A percentile compares a stretch with the other conserved stretches of the same genome.
These are phyloP conservation scores for Eucalyptus rudis DNA, from an alignment of 345 rosid species.

Conservation along the genomic window DNA sequence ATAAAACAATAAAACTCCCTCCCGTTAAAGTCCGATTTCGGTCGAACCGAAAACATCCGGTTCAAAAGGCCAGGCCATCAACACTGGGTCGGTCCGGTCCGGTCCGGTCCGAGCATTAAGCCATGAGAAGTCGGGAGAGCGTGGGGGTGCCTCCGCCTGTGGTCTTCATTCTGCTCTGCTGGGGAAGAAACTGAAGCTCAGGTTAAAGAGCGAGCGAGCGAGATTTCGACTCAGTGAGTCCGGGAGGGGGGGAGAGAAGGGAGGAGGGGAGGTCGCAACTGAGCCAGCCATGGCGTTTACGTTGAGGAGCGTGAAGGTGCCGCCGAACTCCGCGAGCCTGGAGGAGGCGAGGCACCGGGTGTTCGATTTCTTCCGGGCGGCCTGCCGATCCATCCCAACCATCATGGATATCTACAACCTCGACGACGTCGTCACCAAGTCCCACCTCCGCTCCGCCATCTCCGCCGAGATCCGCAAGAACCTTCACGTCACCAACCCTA, in stretches of 20 bases:
- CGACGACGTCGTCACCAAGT: slow-evolving; percentile 55
- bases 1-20: not conserved
- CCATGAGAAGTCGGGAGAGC: not conserved
- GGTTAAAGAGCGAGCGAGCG: not conserved
- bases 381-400: slow-evolving; percentile 75
- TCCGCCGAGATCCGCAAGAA: slow-evolving; percentile 82
- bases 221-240: not conserved
- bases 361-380: slow-evolving; percentile 65
- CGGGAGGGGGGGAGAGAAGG: not conserved
- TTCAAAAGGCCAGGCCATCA: not conserved
- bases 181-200: not conserved
- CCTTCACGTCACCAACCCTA: slow-evolving; percentile 61
- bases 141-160: not conserved
- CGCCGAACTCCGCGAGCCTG: slow-evolving; percentile 72
- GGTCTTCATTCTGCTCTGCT: not conserved
- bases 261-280: not conserved
- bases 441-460: slow-evolving; percentile 81
- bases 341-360: slow-evolving; percentile 74
- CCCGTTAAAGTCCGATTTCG: not conserved
- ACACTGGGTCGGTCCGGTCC: not conserved
- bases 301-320: slow-evolving; percentile 56
- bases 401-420: slow-evolving; percentile 88
- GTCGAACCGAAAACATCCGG: not conserved
- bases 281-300: slow-evolving; percentile 34
- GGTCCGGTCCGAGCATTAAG: not conserved